These are phyloP conservation scores for Eleusine coracana DNA, from an alignment of 176 grass and related monocot species.

Conservation along the genomic window DNA sequence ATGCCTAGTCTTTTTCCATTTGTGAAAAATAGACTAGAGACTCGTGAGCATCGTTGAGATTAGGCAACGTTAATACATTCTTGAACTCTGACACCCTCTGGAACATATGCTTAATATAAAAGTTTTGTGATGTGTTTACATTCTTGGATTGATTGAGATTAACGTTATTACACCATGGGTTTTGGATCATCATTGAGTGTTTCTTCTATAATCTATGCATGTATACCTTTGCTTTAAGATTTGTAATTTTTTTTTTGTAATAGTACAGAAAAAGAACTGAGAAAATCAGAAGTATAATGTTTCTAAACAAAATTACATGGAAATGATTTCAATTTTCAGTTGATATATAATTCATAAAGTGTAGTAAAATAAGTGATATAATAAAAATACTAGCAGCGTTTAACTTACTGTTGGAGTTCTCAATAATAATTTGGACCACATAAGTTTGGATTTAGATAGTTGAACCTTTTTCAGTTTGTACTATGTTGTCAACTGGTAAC, in stretches of 20 bases:
- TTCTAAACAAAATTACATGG: conserved; percentile 1
- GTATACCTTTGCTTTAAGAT: neutral
- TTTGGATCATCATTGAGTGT: too few relatives aligned
- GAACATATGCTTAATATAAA: neutral
- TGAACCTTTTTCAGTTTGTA: neutral
- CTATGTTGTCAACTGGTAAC: neutral
- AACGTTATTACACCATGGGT: too few relatives aligned
- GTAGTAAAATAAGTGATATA: neutral
- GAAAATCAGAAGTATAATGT: neutral
- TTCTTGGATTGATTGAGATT: too few relatives aligned
- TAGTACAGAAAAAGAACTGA: neutral
- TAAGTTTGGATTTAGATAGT: neutral
- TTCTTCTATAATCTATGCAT: neutral
- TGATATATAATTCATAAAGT: neutral
- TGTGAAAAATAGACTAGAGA: neutral
- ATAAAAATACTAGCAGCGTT: neutral
- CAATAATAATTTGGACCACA: neutral
- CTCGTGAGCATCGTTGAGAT: neutral
- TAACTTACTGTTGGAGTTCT: neutral
- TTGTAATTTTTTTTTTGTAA: neutral
- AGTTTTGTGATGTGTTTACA: too few relatives aligned
- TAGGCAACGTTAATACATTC: too few relatives aligned
- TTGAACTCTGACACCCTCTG: neutral
- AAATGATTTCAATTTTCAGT: neutral
- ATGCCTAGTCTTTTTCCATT: neutral